Evolutionary conservation across 768 basidiomycete genomes (phyloP).

Genomic region (Russula abietina): DNA sequence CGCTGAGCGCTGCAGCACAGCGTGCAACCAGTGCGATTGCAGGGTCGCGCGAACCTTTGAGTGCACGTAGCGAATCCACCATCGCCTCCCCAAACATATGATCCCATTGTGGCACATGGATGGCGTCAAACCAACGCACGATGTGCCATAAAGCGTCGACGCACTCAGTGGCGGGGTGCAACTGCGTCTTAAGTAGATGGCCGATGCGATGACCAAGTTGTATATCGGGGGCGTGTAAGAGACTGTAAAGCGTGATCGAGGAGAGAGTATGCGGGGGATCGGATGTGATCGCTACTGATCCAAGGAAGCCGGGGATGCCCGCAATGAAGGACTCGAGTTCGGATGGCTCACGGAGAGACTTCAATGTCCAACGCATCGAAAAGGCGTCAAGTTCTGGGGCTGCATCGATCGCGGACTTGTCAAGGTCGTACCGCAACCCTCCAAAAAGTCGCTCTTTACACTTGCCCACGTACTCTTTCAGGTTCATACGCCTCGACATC

Average conservation of each 20-base stretch:
- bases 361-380: conserved; percentile 10
- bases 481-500: background rate
- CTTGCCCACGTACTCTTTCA: background rate
- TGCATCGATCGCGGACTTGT: background rate
- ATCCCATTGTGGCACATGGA: conserved; percentile 9
- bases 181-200: conserved; percentile 7
- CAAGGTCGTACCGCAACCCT: conserved; percentile 7
- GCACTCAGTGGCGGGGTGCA: background rate
- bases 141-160: conserved; percentile 15
- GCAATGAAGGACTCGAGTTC: conserved; percentile 15
- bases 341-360: conserved; percentile 13
- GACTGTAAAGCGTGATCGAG: conserved; percentile 3
- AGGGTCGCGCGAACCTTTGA: conserved; percentile 11
- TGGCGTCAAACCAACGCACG: background rate
- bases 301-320: conserved; percentile 13
- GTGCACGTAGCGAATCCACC: conserved; percentile 1
- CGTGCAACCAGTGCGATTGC: conserved; percentile 3
- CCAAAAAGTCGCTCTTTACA: conserved; percentile 7
- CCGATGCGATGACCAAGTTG: conserved; percentile 14
- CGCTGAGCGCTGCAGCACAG: conserved; percentile 1
- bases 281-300: background rate
- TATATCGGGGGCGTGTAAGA: background rate
- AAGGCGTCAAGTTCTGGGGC: conserved; percentile 1
- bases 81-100: conserved; percentile 5
- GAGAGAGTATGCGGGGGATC: conserved; percentile 2